Evolutionary conservation across 805 yeast species (phyloP).

Genomic region (Lipomyces sp.): DNA sequence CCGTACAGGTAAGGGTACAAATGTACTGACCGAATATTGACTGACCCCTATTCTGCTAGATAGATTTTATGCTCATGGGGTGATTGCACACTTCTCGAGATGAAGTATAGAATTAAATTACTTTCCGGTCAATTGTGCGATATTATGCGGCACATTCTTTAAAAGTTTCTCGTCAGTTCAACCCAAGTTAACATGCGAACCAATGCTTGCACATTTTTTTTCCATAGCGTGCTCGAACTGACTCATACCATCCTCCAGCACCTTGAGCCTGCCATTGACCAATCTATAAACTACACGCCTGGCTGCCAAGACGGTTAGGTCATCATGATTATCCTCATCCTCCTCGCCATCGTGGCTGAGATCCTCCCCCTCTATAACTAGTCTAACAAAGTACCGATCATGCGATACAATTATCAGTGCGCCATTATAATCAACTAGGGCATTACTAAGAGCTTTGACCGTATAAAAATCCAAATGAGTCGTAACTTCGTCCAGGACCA

Average conservation of each 20-base stretch:
- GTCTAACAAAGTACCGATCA: slow-evolving; percentile 8
- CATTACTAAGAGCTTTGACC: neutral
- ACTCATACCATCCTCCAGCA: slow-evolving; percentile 1
- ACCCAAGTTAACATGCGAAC: no score
- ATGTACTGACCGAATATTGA: no score
- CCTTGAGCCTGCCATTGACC: neutral
- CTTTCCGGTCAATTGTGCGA: no score
- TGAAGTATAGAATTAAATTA: no score
- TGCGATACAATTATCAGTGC: slow-evolving; percentile 10
- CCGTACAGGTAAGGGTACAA: no score
- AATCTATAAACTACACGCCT: neutral
- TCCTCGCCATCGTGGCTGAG: neutral
- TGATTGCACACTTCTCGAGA: no score
- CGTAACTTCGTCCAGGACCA: slow-evolving; percentile 12
- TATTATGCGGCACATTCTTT: no score
- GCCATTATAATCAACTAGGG: slow-evolving; percentile 1
- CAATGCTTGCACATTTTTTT: neutral
- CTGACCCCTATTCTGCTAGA: no score
- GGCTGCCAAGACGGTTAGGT: neutral
- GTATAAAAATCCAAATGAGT: slow-evolving; percentile 10
- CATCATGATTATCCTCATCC: slow-evolving; percentile 5
- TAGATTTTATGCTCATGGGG: no score
- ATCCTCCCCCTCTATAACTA: neutral
- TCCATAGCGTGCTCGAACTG: slow-evolving; percentile 1
- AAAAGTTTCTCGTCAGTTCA: no score